Evolutionary conservation across 176 grass and related monocot species (phyloP).

Genomic region (Cenchrus purpureus): DNA sequence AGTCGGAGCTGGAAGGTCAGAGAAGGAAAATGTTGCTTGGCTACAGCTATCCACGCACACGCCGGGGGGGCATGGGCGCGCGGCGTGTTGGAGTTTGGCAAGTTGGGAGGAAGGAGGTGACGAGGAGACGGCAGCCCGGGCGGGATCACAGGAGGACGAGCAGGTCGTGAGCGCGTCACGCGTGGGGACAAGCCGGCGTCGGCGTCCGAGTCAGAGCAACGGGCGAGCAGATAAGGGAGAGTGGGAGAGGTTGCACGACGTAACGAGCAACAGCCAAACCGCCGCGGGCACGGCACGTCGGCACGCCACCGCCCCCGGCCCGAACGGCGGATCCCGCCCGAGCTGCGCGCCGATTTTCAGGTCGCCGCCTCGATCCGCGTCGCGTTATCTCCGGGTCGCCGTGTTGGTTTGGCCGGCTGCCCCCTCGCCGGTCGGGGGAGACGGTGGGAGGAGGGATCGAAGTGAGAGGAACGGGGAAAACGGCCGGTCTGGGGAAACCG

Average conservation of each 20-base stretch:
- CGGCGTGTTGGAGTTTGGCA: constrained; percentile 35
- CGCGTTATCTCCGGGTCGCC: not conserved
- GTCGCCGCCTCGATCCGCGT: not conserved
- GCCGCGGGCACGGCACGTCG: not conserved
- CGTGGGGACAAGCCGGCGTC: constrained; percentile 23
- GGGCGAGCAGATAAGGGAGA: constrained; percentile 22
- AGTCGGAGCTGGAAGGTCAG: not conserved
- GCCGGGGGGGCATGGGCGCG: constrained; percentile 16
- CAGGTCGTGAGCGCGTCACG: constrained; percentile 29
- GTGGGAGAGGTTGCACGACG: not conserved
- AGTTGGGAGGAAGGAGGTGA: not conserved
- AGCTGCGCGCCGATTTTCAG: not conserved
- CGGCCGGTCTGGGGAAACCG: not conserved
- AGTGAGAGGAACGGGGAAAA: not conserved
- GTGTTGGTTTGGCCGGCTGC: not conserved
- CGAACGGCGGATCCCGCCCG: not conserved
- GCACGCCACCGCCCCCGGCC: not conserved
- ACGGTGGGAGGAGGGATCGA: not conserved
- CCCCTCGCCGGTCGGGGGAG: constrained; percentile 2
- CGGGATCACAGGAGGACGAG: constrained; percentile 23
- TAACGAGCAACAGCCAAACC: constrained; percentile 3
- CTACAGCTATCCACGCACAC: not conserved
- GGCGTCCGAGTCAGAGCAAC: constrained; percentile 31
- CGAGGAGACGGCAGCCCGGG: not conserved
- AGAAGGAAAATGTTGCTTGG: not conserved